These are phyloP conservation scores for Penicillium waksmanii DNA, from an alignment of 495 filamentous ascomycete genomes.

Conservation along the genomic window DNA sequence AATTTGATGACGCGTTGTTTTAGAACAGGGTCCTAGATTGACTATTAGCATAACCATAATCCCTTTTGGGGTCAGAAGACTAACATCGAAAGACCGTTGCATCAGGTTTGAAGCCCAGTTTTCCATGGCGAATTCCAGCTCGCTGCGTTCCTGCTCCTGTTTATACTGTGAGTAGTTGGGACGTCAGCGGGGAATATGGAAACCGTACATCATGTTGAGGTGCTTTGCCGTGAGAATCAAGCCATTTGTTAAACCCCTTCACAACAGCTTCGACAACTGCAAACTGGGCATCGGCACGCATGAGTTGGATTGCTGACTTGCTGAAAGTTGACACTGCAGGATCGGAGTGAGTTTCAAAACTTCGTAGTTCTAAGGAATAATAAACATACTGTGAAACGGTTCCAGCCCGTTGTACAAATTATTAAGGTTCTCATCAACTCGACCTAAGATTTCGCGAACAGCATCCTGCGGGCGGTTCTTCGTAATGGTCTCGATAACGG, in stretches of 20 bases:
- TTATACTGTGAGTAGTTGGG: slow-evolving; percentile 15
- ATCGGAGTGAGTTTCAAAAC: neutral
- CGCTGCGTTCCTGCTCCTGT: slow-evolving; percentile 61
- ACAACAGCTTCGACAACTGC: slow-evolving; percentile 89
- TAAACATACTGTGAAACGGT: slow-evolving; percentile 62
- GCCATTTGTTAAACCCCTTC: slow-evolving; percentile 87
- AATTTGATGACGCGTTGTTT: slow-evolving; percentile 82
- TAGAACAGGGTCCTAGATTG: slow-evolving; percentile 75
- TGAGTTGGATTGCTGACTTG: slow-evolving; percentile 75
- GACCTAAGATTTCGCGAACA: slow-evolving; percentile 78
- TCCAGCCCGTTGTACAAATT: slow-evolving; percentile 73
- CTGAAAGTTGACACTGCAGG: slow-evolving; percentile 67
- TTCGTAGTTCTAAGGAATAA: neutral
- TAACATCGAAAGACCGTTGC: slow-evolving; percentile 73
- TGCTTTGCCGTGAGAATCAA: slow-evolving; percentile 54
- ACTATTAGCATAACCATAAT: slow-evolving; percentile 1
- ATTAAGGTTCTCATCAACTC: slow-evolving; percentile 72
- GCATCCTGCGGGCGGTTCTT: slow-evolving; percentile 80
- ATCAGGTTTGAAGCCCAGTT: slow-evolving; percentile 79
- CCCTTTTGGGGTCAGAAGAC: slow-evolving; percentile 4
- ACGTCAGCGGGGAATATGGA: neutral
- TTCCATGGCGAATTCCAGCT: slow-evolving; percentile 71
- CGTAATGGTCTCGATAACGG: slow-evolving; percentile 83
- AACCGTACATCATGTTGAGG: slow-evolving; percentile 57
- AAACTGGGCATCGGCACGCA: slow-evolving; percentile 86